Evolutionary conservation across 1,284 basidiomycete genomes (phyloP).

Genomic region (Volvariella surrecta): DNA sequence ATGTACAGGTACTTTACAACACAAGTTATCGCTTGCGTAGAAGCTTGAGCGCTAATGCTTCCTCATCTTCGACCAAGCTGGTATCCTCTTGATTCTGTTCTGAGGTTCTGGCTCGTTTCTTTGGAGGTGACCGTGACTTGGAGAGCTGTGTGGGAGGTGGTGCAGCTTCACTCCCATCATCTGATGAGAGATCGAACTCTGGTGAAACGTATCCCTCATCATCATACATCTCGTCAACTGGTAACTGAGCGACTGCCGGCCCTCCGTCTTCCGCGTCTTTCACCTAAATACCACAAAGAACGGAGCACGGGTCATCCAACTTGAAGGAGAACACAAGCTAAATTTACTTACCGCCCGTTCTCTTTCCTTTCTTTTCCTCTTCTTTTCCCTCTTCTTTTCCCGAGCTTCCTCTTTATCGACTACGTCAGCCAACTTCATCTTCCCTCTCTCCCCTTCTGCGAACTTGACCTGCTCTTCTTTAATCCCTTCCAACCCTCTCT

Average conservation of each 20-base stretch:
- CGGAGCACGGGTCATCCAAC: neutral
- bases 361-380: conserved; percentile 80
- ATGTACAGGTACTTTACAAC: neutral
- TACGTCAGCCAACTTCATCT: conserved; percentile 66
- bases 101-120: conserved; percentile 17
- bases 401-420: conserved; percentile 76
- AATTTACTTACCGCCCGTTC: conserved; percentile 41
- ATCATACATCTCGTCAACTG: conserved; percentile 26
- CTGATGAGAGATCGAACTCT: conserved; percentile 50
- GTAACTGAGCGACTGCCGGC: conserved; percentile 15
- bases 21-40: conserved; percentile 20
- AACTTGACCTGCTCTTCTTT: conserved; percentile 63
- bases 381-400: conserved; percentile 85
- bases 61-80: conserved; percentile 36
- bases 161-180: conserved; percentile 35
- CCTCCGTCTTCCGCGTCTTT: conserved; percentile 14
- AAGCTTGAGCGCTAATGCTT: conserved; percentile 39
- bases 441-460: conserved; percentile 64
- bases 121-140: too few relatives aligned
- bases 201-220: conserved; percentile 69
- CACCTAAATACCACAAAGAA: conserved; percentile 10
- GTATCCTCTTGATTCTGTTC: neutral
- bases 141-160: conserved; percentile 28
- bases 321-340: neutral
- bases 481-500: conserved; percentile 50